These are phyloP conservation scores for Anthracocystis setariae DNA, from an alignment of 1,284 basidiomycete genomes.

Conservation along the genomic window DNA sequence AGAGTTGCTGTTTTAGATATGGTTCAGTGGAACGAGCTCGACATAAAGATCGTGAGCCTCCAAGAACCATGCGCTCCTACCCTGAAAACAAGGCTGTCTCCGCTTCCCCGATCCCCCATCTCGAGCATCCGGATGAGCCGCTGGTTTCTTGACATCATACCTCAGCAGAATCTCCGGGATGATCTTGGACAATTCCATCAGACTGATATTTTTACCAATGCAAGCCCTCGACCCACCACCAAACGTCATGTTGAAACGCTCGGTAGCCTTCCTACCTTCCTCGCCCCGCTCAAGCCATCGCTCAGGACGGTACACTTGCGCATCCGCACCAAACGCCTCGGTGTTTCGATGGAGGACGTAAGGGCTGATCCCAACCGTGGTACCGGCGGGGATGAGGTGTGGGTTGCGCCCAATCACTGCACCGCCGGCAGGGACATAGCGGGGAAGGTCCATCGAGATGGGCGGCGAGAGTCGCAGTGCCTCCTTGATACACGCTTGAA, in stretches of 20 bases:
- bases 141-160: constrained; percentile 47
- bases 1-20: constrained; percentile 5
- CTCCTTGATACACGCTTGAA: constrained; percentile 66
- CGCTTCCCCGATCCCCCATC: neutral
- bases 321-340: constrained; percentile 55
- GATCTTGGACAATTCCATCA: constrained; percentile 62
- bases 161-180: constrained; percentile 54
- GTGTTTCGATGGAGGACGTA: constrained; percentile 59
- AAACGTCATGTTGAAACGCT: constrained; percentile 52
- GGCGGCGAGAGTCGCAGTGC: constrained; percentile 64
- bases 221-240: constrained; percentile 55
- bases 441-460: constrained; percentile 62
- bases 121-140: constrained; percentile 1
- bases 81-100: constrained; percentile 29
- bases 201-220: constrained; percentile 61
- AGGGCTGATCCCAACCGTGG: constrained; percentile 57
- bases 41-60: constrained; percentile 48
- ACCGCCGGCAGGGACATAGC: constrained; percentile 56
- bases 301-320: constrained; percentile 55
- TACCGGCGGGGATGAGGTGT: constrained; percentile 51
- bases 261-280: constrained; percentile 40
- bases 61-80: constrained; percentile 43
- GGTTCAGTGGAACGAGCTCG: constrained; percentile 29
- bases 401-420: constrained; percentile 52
- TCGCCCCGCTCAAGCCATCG: constrained; percentile 59